Conservation (phyloP, 139 green algal genomes). For the Volvox reticuliferus region DNA sequence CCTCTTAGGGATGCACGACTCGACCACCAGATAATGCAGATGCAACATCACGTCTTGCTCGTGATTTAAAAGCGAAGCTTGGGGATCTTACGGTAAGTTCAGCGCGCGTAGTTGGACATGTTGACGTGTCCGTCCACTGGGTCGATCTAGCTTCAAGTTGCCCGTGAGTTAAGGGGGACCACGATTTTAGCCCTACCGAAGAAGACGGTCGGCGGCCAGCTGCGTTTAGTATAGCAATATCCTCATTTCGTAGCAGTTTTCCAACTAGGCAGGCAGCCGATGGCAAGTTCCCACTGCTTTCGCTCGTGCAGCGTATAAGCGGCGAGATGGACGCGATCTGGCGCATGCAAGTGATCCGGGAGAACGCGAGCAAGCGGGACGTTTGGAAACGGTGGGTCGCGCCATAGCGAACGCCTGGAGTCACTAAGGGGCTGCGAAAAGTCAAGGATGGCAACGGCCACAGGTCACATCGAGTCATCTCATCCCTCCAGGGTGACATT, state of each 20-base stretch:
- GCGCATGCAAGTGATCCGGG: slow-evolving; percentile 85
- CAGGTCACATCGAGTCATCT: too few species aligned
- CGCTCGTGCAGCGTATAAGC: slow-evolving; percentile 71
- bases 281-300: too few species aligned
- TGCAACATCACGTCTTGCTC: slow-evolving; percentile 49
- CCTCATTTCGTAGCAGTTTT: not conserved
- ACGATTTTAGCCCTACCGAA: too few species aligned
- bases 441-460: too few species aligned
- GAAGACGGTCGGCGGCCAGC: too few species aligned
- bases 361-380: slow-evolving; percentile 71
- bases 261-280: too few species aligned
- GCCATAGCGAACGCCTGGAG: not conserved
- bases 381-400: slow-evolving; percentile 78
- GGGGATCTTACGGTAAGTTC: slow-evolving; percentile 66
- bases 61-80: slow-evolving; percentile 72
- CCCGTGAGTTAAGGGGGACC: not conserved
- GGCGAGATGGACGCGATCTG: slow-evolving; percentile 84
- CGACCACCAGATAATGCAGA: slow-evolving; percentile 31
- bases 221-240: too few species aligned
- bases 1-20: not conserved
- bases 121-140: not conserved
- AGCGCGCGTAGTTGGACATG: not conserved
- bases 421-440: too few species aligned
- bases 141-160: not conserved
- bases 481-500: too few species aligned